These are phyloP conservation scores for Coemansia sp. DNA, from an alignment of 192 early-diverging fungal species.

Conservation along the genomic window DNA sequence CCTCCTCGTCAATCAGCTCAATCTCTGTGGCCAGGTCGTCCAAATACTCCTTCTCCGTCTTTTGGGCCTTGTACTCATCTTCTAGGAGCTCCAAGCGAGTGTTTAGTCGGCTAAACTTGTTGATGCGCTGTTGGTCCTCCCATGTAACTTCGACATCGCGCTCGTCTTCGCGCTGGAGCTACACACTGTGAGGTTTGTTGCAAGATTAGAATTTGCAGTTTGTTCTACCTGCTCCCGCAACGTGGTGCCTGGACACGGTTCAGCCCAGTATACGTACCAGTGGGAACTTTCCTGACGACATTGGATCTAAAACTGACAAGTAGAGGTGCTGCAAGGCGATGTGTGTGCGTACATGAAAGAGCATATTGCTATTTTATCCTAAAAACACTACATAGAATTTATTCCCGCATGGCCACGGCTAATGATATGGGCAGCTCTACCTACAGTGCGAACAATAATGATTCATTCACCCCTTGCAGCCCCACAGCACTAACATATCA, in stretches of 20 bases:
- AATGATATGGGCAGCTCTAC: too few relatives aligned
- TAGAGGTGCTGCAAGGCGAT: too few relatives aligned
- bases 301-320: too few relatives aligned
- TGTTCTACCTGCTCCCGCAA: not conserved
- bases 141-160: slow-evolving; percentile 89
- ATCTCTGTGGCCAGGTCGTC: slow-evolving; percentile 90
- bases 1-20: slow-evolving; percentile 87
- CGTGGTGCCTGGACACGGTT: not conserved
- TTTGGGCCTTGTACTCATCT: slow-evolving; percentile 71
- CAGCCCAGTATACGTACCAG: too few relatives aligned
- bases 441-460: too few relatives aligned
- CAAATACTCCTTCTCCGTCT: slow-evolving; percentile 89
- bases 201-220: not conserved
- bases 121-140: slow-evolving; percentile 96
- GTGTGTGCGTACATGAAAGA: too few relatives aligned
- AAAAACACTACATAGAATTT: too few relatives aligned
- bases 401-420: too few relatives aligned
- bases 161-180: slow-evolving; percentile 67
- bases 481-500: too few relatives aligned
- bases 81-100: slow-evolving; percentile 70
- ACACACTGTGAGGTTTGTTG: too few relatives aligned
- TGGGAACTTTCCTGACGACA: slow-evolving; percentile 28
- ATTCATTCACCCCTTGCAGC: too few relatives aligned
- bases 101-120: slow-evolving; percentile 87
- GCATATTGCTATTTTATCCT: too few relatives aligned